A percentile compares a stretch with the other conserved stretches of the same genome.
These are phyloP conservation scores for Nakazawaea holstii DNA, from an alignment of 805 yeast species.

Conservation along the genomic window DNA sequence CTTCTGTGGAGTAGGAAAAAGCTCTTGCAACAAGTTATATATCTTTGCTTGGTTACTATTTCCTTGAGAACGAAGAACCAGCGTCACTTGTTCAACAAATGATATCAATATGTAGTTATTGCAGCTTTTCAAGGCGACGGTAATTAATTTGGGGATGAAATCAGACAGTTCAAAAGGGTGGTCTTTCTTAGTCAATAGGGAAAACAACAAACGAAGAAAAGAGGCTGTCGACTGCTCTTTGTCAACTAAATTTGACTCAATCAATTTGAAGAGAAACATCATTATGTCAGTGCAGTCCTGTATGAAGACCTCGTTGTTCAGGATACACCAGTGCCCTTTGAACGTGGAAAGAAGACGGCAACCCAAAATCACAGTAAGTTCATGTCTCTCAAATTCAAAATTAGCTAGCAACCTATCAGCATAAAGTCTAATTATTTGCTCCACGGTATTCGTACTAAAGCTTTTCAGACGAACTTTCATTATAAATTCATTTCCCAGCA, in stretches of 20 bases:
- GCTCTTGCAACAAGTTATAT: conserved; percentile 25
- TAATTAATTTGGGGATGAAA: conserved; percentile 11
- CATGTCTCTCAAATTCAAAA: conserved; percentile 32
- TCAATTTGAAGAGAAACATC: conserved; percentile 37
- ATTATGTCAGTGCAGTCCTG: conserved; percentile 44
- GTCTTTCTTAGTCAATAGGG: conserved; percentile 17
- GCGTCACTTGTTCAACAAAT: conserved; percentile 16
- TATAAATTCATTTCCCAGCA: background rate
- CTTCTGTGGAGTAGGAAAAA: conserved; percentile 30
- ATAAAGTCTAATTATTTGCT: conserved; percentile 21
- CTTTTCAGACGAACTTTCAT: background rate
- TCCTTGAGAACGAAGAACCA: conserved; percentile 9
- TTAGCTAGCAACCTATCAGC: conserved; percentile 28
- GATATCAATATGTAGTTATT: conserved; percentile 19
- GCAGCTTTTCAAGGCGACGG: background rate
- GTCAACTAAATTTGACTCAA: conserved; percentile 32
- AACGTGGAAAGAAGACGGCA: conserved; percentile 26
- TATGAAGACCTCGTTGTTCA: conserved; percentile 19
- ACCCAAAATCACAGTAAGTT: conserved; percentile 29
- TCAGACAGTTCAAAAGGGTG: background rate
- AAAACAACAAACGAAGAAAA: conserved; percentile 28
- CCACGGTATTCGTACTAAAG: conserved; percentile 9
- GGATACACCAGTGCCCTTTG: conserved; percentile 23
- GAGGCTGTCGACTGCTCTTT: conserved; percentile 29
- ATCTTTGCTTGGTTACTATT: conserved; percentile 17